Evolutionary conservation across 805 yeast species (phyloP), one percentile per base, ranked within the genome.

Genomic region (Komagataella phaffii): DNA sequence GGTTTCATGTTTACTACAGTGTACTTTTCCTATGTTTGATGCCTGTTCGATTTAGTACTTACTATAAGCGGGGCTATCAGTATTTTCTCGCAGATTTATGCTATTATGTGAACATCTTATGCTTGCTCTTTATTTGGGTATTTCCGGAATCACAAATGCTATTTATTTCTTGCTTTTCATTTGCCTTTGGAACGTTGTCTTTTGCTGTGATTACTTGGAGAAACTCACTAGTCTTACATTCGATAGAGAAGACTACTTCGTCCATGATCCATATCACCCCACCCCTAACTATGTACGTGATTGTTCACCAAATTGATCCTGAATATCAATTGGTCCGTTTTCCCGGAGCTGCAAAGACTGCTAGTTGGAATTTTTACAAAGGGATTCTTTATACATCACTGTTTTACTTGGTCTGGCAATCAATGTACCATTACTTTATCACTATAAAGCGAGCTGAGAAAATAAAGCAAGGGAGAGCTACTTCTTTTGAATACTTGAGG

Each of bases 151-250:
- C 95, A 2, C 72, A 74, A 45, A 76, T 81, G 57, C 70, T 91
- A 21, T 91, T 85, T 67, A 79, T 87, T 14, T 77, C 91, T 2
- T 88, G 95, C 57, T 90, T 87, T 66, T 85, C 96, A 7, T 79
- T 91, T 54, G 76, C 93, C 1, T 81, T 85, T 69, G 99, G 98
- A 1, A 88, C 97, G 0, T 68, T 91, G 52, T 78, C 96, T 5
- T 90, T 88, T 76, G 97, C 97, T 0, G 96, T 91, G 19, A 81
- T 91, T 47, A 87, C 96, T 0, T 91, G 98, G 99, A 75, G 96
- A 58, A 91, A 91, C 64, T 89, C 96, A 6, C 72, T 91, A 52
- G 98, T 91, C 7, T 72, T 91, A 49, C 99, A 91, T 62, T 83
- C 91, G 10, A 77, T 91, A 54, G 99, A 91, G 57, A 91, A 91